phyloP scores from a whole-genome alignment of 2,329 filamentous ascomycete species.

The Sporothrix euskadiensis region DNA sequence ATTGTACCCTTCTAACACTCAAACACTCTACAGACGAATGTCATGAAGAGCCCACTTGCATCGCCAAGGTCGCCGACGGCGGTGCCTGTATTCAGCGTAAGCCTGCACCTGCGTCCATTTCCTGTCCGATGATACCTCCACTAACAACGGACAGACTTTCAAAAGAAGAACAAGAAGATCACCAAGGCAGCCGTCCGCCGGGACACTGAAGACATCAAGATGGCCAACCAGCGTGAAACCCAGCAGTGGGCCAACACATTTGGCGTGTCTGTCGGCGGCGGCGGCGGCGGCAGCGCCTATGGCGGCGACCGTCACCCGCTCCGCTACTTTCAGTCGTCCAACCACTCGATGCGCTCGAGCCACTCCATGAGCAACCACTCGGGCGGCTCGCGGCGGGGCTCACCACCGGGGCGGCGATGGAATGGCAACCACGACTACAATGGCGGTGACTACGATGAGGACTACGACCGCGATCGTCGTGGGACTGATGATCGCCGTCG shows the following conservation, averaged over 20 bases:
- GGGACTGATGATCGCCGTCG: background rate
- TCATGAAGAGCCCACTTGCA: background rate
- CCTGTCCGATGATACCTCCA: background rate
- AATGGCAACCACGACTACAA: background rate
- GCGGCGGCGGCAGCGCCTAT: background rate
- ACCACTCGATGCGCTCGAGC: background rate
- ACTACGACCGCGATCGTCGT: background rate
- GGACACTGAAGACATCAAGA: background rate
- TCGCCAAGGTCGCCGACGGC: constrained; percentile 3
- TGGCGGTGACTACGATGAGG: background rate
- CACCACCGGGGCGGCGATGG: background rate
- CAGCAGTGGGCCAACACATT: constrained; percentile 11
- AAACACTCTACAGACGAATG: constrained; percentile 26
- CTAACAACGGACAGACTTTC: background rate
- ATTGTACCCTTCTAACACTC: background rate
- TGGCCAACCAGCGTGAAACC: background rate
- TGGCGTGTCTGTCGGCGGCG: background rate
- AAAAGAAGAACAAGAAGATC: background rate
- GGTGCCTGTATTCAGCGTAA: constrained; percentile 24
- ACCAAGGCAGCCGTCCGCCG: constrained; percentile 6
- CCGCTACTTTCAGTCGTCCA: background rate
- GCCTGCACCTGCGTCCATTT: background rate
- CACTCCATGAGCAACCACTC: background rate
- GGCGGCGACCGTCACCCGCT: background rate
- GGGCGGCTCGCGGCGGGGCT: background rate